These are phyloP conservation scores for Cercospora sojina DNA, from an alignment of 2,329 filamentous ascomycete species.

Conservation along the genomic window DNA sequence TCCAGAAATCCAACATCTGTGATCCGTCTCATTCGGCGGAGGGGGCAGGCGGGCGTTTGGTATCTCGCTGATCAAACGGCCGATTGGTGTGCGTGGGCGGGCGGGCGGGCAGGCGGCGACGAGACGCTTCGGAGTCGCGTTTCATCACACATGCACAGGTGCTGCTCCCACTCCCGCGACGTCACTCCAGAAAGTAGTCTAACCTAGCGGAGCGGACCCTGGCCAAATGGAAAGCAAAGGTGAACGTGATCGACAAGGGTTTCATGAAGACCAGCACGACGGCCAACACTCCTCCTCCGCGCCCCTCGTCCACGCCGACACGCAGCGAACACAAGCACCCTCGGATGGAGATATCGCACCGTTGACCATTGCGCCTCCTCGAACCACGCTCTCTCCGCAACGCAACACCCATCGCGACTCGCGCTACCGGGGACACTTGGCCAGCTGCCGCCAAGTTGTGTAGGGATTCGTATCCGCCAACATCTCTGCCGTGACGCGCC, in stretches of 20 bases:
- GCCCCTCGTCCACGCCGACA: neutral
- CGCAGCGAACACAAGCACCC: neutral
- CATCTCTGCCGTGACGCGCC: neutral
- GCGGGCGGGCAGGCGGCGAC: neutral
- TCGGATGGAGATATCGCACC: neutral
- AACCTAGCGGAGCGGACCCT: neutral
- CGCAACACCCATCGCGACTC: neutral
- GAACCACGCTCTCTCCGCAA: neutral
- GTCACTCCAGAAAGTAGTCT: neutral
- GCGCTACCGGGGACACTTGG: neutral
- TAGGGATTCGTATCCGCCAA: constrained; percentile 2
- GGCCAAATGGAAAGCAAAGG: neutral
- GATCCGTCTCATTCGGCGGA: neutral
- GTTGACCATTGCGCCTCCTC: neutral
- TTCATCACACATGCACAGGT: neutral
- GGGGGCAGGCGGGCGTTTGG: neutral
- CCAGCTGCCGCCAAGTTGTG: constrained; percentile 2
- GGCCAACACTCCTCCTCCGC: neutral
- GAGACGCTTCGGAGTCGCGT: neutral
- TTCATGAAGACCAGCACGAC: neutral
- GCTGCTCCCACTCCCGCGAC: neutral
- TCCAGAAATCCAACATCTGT: neutral
- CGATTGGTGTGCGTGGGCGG: neutral
- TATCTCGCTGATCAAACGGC: neutral
- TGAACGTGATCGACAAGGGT: neutral